Percentiles rank a stretch among this genome's conserved stretches.
These are phyloP conservation scores for Chaetomium sp. DNA, from an alignment of 2,329 filamentous ascomycete genomes.

Conservation along the genomic window DNA sequence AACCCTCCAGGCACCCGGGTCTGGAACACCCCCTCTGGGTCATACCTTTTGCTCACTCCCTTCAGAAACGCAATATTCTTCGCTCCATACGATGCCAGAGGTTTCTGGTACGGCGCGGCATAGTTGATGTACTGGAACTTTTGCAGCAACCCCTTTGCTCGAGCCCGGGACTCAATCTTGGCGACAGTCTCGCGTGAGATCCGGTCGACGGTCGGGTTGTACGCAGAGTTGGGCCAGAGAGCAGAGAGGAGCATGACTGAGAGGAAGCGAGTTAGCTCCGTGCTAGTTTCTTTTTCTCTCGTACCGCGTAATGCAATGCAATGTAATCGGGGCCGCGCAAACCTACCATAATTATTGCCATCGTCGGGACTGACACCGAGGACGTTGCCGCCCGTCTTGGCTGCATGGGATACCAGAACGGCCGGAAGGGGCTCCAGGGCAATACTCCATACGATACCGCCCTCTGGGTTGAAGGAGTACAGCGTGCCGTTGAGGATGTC, in stretches of 20 bases:
- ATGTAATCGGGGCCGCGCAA: not conserved
- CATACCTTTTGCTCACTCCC: not conserved
- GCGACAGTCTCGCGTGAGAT: not conserved
- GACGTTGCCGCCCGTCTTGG: conserved; percentile 4
- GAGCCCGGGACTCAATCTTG: not conserved
- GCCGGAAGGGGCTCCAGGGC: conserved; percentile 3
- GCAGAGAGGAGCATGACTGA: conserved; percentile 1
- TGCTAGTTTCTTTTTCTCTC: too few relatives aligned
- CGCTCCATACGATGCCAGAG: not conserved
- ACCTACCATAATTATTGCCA: conserved; percentile 2
- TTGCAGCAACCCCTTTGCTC: not conserved
- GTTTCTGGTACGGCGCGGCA: not conserved
- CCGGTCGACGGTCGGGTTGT: not conserved
- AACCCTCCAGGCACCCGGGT: conserved; percentile 1
- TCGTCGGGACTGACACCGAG: not conserved
- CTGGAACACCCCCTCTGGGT: not conserved
- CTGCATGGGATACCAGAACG: not conserved
- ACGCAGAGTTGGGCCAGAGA: not conserved
- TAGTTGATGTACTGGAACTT: conserved; percentile 6
- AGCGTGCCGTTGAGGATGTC: conserved; percentile 6
- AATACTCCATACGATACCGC: conserved; percentile 1
- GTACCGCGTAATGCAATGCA: too few relatives aligned
- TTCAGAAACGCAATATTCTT: not conserved
- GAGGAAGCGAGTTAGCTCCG: too few relatives aligned
- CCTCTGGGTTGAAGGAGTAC: conserved; percentile 4